phyloP scores from a whole-genome alignment of 2,329 filamentous ascomycete species.

The Calonectria pauciramosa region DNA sequence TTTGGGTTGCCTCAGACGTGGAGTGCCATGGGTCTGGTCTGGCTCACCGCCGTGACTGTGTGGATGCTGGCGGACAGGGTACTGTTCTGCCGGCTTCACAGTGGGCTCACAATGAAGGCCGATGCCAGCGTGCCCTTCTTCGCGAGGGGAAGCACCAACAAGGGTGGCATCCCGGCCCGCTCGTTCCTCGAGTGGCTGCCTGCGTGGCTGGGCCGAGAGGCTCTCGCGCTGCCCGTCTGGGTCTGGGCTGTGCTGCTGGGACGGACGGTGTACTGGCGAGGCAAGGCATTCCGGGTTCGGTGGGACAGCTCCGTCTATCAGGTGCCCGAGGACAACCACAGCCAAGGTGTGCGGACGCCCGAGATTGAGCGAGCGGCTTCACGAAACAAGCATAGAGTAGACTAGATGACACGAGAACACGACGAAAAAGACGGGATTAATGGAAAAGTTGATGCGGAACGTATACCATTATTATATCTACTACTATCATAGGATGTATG shows the following conservation, averaged over 20 bases:
- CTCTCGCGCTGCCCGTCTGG: slow-evolving; percentile 91
- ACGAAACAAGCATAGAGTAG: slow-evolving; percentile 42
- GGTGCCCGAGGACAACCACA: slow-evolving; percentile 34
- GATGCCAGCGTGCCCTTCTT: slow-evolving; percentile 83
- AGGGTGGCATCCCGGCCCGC: slow-evolving; percentile 61
- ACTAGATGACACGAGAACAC: slow-evolving; percentile 34
- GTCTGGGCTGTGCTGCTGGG: slow-evolving; percentile 90
- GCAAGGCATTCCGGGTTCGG: slow-evolving; percentile 83
- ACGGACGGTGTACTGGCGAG: slow-evolving; percentile 88
- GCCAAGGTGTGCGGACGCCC: slow-evolving; percentile 33
- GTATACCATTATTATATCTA: slow-evolving; percentile 18
- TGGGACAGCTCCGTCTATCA: slow-evolving; percentile 84
- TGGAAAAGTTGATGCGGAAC: slow-evolving; percentile 12
- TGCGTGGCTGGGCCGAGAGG: slow-evolving; percentile 89
- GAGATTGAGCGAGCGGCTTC: slow-evolving; percentile 43
- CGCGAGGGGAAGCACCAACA: slow-evolving; percentile 62
- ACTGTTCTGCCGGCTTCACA: slow-evolving; percentile 81
- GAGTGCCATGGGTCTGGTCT: slow-evolving; percentile 74
- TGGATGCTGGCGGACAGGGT: slow-evolving; percentile 86
- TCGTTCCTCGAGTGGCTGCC: slow-evolving; percentile 79
- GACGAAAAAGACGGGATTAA: slow-evolving; percentile 4
- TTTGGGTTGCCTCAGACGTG: slow-evolving; percentile 75
- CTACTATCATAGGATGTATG: neutral
- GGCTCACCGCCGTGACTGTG: slow-evolving; percentile 71
- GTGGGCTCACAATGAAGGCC: slow-evolving; percentile 76